These are phyloP conservation scores for Taxawa tesnikishii DNA, from an alignment of 2,329 filamentous ascomycete genomes.

Conservation along the genomic window DNA sequence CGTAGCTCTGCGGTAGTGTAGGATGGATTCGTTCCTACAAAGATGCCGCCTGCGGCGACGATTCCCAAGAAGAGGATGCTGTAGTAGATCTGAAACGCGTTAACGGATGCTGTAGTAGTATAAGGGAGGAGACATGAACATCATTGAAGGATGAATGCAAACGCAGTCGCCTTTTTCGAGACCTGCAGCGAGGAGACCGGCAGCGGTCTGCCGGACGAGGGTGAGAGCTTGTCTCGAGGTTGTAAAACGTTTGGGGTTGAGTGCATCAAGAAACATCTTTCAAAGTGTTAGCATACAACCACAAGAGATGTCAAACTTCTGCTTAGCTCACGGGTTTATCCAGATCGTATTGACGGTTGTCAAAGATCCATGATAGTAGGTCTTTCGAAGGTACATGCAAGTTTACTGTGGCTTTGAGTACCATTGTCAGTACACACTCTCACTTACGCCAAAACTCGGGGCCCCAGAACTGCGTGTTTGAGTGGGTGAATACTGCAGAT, in stretches of 20 bases:
- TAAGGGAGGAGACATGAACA: constrained; percentile 17
- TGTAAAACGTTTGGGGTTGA: constrained; percentile 28
- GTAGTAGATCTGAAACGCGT: constrained; percentile 14
- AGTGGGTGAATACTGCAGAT: too few relatives aligned
- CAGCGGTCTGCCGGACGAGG: constrained; percentile 36
- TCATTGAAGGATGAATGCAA: constrained; percentile 47
- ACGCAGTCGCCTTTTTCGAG: constrained; percentile 40
- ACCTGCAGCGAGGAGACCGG: constrained; percentile 38
- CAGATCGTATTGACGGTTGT: constrained; percentile 34
- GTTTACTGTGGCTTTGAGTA: constrained; percentile 17
- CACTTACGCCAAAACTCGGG: too few relatives aligned
- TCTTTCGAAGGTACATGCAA: constrained; percentile 36
- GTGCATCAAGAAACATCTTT: constrained; percentile 40
- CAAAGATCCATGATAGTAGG: constrained; percentile 43
- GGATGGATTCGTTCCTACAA: constrained; percentile 25
- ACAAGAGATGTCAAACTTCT: too few relatives aligned
- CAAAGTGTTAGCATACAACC: too few relatives aligned
- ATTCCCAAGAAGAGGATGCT: constrained; percentile 20
- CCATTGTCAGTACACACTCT: too few relatives aligned
- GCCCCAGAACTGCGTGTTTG: too few relatives aligned
- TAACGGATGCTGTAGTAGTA: not conserved
- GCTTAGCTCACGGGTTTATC: constrained; percentile 32
- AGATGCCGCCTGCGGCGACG: constrained; percentile 23
- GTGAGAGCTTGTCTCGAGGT: constrained; percentile 33
- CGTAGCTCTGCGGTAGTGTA: constrained; percentile 22